phyloP scores from a whole-genome alignment of 768 basidiomycete genomes.

The Collybia nuda region DNA sequence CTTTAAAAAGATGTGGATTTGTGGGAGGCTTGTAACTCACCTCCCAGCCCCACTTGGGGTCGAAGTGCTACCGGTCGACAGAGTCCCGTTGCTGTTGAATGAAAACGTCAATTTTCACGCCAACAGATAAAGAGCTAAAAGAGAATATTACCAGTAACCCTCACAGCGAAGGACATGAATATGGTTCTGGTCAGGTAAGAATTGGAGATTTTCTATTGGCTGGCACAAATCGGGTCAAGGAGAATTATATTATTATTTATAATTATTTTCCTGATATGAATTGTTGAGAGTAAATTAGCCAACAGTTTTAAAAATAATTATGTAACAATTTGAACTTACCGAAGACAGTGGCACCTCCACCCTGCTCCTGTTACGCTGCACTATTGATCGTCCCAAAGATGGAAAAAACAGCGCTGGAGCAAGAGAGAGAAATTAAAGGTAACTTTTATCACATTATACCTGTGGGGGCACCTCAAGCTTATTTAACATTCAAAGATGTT shows the following conservation, averaged over 20 bases:
- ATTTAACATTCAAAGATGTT: slow-evolving; percentile 22
- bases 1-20: too few relatives aligned
- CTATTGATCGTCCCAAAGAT: slow-evolving; percentile 12
- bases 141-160: slow-evolving; percentile 29
- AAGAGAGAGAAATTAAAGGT: slow-evolving; percentile 39
- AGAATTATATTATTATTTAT: slow-evolving; percentile 1
- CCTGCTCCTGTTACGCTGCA: not conserved
- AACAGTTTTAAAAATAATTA: too few relatives aligned
- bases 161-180: slow-evolving; percentile 50
- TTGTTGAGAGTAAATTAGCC: too few relatives aligned
- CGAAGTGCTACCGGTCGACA: slow-evolving; percentile 45
- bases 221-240: slow-evolving; percentile 22
- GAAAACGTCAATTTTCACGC: slow-evolving; percentile 3
- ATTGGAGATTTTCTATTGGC: slow-evolving; percentile 21
- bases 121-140: slow-evolving; percentile 3
- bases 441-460: not conserved
- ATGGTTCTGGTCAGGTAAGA: slow-evolving; percentile 19
- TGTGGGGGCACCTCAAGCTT: not conserved
- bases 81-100: slow-evolving; percentile 30
- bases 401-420: slow-evolving; percentile 26
- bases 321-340: too few relatives aligned
- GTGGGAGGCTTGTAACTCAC: slow-evolving; percentile 24
- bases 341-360: not conserved
- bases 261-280: too few relatives aligned
- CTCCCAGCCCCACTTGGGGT: slow-evolving; percentile 41